Percentiles rank a stretch among this genome's conserved stretches.
Conservation (phyloP, 768 basidiomycete species). For the Pisolithus microcarpus region DNA sequence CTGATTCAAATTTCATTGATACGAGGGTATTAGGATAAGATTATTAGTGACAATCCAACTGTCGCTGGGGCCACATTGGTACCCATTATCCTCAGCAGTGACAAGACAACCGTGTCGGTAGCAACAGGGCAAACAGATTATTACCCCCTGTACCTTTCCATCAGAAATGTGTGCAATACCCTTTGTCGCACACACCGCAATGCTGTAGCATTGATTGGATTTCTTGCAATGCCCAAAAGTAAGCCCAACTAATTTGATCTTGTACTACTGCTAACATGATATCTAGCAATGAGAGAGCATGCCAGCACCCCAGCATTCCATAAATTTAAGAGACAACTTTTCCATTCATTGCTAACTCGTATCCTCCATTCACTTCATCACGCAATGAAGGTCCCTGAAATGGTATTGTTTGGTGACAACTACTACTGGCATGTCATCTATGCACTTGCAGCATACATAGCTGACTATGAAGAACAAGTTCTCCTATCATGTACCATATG, state of each 20-base stretch:
- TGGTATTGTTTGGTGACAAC: constrained; percentile 11
- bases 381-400: constrained; percentile 10
- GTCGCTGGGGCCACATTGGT: constrained; percentile 18
- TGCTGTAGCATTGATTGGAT: constrained; percentile 16
- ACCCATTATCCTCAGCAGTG: constrained; percentile 7
- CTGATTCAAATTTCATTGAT: neutral
- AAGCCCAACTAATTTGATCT: neutral
- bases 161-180: constrained; percentile 5
- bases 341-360: constrained; percentile 10
- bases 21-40: neutral
- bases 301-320: constrained; percentile 2
- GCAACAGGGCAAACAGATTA: constrained; percentile 3
- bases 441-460: constrained; percentile 14
- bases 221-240: constrained; percentile 23
- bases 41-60: constrained; percentile 6
- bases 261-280: neutral
- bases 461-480: constrained; percentile 15
- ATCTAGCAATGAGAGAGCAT: constrained; percentile 1
- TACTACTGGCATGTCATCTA: constrained; percentile 15
- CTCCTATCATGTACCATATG: constrained; percentile 10
- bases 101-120: constrained; percentile 9
- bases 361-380: constrained; percentile 10
- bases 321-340: constrained; percentile 15
- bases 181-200: neutral
- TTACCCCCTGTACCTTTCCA: constrained; percentile 6